Evolutionary conservation across 2,329 filamentous ascomycete genomes (phyloP).

Genomic region (Bisporella sp.): DNA sequence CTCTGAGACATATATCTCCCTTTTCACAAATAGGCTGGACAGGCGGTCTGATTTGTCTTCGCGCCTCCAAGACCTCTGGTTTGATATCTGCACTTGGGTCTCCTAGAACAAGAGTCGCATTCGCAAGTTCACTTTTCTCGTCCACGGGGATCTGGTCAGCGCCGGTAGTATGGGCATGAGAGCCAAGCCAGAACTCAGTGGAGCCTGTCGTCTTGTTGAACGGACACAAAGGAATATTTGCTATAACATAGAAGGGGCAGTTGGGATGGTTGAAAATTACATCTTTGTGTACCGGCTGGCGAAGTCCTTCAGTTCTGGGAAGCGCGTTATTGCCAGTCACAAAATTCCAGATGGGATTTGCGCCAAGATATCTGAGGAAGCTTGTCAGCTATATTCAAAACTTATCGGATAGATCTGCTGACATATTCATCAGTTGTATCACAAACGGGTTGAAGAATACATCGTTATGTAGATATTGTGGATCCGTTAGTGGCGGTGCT

Average conservation of each 20-base stretch:
- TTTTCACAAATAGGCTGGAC: constrained; percentile 45
- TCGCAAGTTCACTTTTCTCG: constrained; percentile 13
- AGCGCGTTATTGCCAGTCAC: constrained; percentile 34
- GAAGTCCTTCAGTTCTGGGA: constrained; percentile 28
- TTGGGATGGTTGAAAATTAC: constrained; percentile 29
- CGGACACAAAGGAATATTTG: constrained; percentile 32
- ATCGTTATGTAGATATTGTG: constrained; percentile 29
- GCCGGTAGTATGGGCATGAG: constrained; percentile 28
- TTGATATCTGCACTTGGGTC: constrained; percentile 40
- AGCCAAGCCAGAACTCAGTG: constrained; percentile 36
- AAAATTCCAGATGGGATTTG: constrained; percentile 33
- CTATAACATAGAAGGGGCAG: constrained; percentile 32
- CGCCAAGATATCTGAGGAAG: constrained; percentile 32
- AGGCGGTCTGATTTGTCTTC: constrained; percentile 33
- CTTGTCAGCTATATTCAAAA: no score
- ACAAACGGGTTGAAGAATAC: constrained; percentile 36
- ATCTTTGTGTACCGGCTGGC: constrained; percentile 34
- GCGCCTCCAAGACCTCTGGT: constrained; percentile 32
- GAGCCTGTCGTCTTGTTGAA: constrained; percentile 30
- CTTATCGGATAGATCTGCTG: constrained; percentile 5
- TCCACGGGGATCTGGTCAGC: constrained; percentile 27
- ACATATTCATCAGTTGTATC: constrained; percentile 33
- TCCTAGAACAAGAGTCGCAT: constrained; percentile 41
- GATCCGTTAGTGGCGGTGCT: constrained; percentile 28
- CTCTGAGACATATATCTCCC: constrained; percentile 50